phyloP scores from a whole-genome alignment of 2,329 filamentous ascomycete genomes.

The Phaeomoniella chlamydospora region DNA sequence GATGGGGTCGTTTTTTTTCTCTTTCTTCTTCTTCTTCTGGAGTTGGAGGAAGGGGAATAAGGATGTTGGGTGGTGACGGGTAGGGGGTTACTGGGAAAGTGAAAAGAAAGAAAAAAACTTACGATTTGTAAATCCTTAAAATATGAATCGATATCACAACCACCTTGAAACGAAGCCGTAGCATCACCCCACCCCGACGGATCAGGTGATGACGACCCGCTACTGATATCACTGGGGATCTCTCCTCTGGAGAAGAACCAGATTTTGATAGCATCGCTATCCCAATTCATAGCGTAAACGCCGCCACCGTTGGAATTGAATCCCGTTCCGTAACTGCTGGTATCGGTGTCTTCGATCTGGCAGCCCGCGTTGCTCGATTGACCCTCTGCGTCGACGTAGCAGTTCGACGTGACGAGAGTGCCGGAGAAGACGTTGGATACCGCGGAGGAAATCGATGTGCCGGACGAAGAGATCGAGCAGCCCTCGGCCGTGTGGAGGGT shows the following conservation, averaged over 20 bases:
- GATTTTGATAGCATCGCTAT: constrained; percentile 52
- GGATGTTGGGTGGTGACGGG: neutral
- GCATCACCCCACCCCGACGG: constrained; percentile 57
- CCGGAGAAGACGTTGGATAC: no score
- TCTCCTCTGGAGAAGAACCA: constrained; percentile 66
- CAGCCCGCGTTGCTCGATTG: constrained; percentile 43
- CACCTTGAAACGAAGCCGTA: constrained; percentile 49
- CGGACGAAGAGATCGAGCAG: constrained; percentile 41
- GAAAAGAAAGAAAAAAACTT: constrained; percentile 10
- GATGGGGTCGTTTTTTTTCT: no score
- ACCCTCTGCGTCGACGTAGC: constrained; percentile 33
- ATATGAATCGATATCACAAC: constrained; percentile 54
- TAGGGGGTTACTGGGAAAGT: neutral
- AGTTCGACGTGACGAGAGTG: constrained; percentile 37
- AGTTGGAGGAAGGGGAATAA: no score
- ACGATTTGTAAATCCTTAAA: constrained; percentile 60
- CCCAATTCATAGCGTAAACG: constrained; percentile 67
- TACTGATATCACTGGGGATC: constrained; percentile 50
- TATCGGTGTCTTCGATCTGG: constrained; percentile 34
- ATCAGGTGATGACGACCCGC: constrained; percentile 46
- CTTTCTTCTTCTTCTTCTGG: no score
- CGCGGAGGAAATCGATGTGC: no score
- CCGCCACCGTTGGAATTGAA: constrained; percentile 61
- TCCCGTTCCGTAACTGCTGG: constrained; percentile 46
- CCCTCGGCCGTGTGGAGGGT: constrained; percentile 52